Conservation (phyloP, 768 basidiomycete genomes). For the Krasilnikovozyma curviuscula region DNA sequence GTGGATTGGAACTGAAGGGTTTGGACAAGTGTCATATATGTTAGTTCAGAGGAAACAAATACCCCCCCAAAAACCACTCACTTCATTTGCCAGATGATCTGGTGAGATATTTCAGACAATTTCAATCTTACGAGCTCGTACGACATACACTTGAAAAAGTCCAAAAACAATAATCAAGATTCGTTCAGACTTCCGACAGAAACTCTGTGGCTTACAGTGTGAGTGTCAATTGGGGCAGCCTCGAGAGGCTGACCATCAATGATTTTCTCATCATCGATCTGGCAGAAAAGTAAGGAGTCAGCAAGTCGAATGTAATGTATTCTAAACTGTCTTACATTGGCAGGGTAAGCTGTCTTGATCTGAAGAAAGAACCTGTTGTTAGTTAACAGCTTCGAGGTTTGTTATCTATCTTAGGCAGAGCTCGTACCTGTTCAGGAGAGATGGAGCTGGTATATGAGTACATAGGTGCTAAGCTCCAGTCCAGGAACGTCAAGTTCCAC, state of each 20-base stretch:
- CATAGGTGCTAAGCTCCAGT: constrained; percentile 26
- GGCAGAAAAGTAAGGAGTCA: not conserved
- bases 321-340: constrained; percentile 14
- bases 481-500: constrained; percentile 17
- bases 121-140: constrained; percentile 25
- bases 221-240: constrained; percentile 18
- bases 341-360: constrained; percentile 26
- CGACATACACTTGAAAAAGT: too few relatives aligned
- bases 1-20: constrained; percentile 10
- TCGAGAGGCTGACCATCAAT: constrained; percentile 22
- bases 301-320: not conserved
- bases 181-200: too few relatives aligned
- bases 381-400: too few relatives aligned
- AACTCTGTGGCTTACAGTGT: too few relatives aligned
- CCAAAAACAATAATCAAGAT: too few relatives aligned
- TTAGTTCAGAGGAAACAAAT: not conserved
- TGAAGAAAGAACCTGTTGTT: constrained; percentile 21
- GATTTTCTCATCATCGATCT: constrained; percentile 25
- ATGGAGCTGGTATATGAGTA: constrained; percentile 16
- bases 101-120: constrained; percentile 24
- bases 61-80: constrained; percentile 10
- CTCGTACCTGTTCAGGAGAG: not conserved
- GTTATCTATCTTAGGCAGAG: not conserved
- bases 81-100: constrained; percentile 27
- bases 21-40: constrained; percentile 1